Evolutionary conservation across 1,139 yeast genomes (phyloP).

Genomic region (Protomyces gravidus): DNA sequence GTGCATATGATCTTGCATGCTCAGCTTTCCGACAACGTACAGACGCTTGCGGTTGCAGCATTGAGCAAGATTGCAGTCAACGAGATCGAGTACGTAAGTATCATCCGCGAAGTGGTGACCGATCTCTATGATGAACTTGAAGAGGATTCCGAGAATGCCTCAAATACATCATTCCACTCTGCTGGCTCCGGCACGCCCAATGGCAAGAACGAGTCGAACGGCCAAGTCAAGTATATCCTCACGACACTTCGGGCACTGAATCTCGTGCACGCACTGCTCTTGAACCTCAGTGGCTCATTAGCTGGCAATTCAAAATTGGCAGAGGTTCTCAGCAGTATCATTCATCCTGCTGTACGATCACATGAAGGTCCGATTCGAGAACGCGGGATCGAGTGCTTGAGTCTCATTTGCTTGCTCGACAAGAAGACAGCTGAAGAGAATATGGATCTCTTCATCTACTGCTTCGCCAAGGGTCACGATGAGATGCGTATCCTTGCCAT

Average conservation of each 20-base stretch:
- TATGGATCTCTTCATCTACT: slow-evolving; percentile 58
- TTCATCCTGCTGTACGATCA: slow-evolving; percentile 74
- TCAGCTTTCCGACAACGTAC: slow-evolving; percentile 48
- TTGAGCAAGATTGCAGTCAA: slow-evolving; percentile 66
- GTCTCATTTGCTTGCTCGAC: slow-evolving; percentile 73
- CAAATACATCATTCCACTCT: slow-evolving; percentile 53
- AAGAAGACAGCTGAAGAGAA: slow-evolving; percentile 57
- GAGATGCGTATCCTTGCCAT: slow-evolving; percentile 59
- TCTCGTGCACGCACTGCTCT: slow-evolving; percentile 67
- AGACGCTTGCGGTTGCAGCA: slow-evolving; percentile 59
- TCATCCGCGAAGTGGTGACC: slow-evolving; percentile 79
- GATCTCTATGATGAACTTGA: slow-evolving; percentile 66
- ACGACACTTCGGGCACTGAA: slow-evolving; percentile 58
- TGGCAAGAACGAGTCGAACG: slow-evolving; percentile 46
- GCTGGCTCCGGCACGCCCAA: slow-evolving; percentile 46
- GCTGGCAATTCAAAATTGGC: slow-evolving; percentile 63
- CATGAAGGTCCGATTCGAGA: slow-evolving; percentile 58
- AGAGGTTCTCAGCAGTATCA: slow-evolving; percentile 69
- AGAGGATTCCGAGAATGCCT: slow-evolving; percentile 43
- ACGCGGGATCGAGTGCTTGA: slow-evolving; percentile 70
- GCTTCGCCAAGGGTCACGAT: slow-evolving; percentile 60
- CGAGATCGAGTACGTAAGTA: slow-evolving; percentile 77
- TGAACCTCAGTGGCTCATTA: slow-evolving; percentile 58
- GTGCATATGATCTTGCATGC: slow-evolving; percentile 49
- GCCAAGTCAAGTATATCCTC: slow-evolving; percentile 39